These are phyloP conservation scores for Diplodia scrobiculata DNA, from an alignment of 2,329 filamentous ascomycete species.

Conservation along the genomic window DNA sequence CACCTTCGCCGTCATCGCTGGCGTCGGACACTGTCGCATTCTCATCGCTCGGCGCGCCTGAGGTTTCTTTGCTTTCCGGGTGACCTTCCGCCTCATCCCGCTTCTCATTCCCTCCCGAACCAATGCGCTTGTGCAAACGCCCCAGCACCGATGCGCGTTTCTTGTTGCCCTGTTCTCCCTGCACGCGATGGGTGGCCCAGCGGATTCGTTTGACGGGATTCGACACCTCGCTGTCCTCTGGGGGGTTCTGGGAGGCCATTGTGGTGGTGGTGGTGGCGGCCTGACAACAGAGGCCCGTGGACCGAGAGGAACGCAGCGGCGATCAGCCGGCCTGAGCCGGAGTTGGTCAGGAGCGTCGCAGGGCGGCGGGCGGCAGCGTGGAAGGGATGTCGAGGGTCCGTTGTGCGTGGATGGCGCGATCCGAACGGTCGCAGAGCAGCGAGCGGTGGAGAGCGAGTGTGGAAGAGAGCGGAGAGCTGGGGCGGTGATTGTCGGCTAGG, in stretches of 20 bases:
- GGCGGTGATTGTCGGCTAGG: conserved; percentile 31
- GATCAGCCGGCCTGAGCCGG: conserved; percentile 44
- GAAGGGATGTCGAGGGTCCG: not conserved
- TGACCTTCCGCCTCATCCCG: conserved; percentile 44
- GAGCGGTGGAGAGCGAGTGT: conserved; percentile 25
- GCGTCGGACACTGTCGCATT: conserved; percentile 41
- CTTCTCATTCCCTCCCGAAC: conserved; percentile 64
- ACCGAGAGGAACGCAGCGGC: conserved; percentile 31
- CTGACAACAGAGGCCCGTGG: conserved; percentile 27
- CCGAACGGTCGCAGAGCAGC: conserved; percentile 21
- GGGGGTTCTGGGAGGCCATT: conserved; percentile 38
- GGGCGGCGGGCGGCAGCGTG: not conserved
- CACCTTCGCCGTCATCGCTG: conserved; percentile 35
- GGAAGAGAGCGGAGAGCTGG: conserved; percentile 17
- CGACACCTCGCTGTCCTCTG: conserved; percentile 55
- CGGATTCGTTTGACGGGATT: conserved; percentile 75
- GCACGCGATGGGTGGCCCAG: conserved; percentile 93
- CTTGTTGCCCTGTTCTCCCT: conserved; percentile 69
- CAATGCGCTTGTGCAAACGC: conserved; percentile 63
- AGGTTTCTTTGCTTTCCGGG: conserved; percentile 39
- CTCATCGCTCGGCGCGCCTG: conserved; percentile 35
- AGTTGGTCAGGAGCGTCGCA: conserved; percentile 33
- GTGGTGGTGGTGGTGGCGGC: conserved; percentile 34
- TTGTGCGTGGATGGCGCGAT: conserved; percentile 3
- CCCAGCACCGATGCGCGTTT: conserved; percentile 84